Conservation (phyloP, 2,329 filamentous ascomycete species). For the Septoria petroselini region DNA sequence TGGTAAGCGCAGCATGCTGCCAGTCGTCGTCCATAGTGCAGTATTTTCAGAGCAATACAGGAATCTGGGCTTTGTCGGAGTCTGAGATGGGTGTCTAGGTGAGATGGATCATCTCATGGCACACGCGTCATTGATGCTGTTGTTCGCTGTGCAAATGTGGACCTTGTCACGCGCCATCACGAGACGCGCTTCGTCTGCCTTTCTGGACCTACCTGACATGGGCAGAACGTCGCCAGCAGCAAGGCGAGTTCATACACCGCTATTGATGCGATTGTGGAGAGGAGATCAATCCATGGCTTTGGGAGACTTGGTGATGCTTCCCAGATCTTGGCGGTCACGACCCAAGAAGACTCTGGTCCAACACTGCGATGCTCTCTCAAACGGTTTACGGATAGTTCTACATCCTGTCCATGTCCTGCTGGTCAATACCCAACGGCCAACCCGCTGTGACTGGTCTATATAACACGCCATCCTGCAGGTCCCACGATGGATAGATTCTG, state of each 20-base stretch:
- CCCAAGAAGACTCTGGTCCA: background rate
- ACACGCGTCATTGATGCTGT: background rate
- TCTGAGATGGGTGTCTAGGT: background rate
- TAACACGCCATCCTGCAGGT: background rate
- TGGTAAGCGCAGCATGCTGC: conserved; percentile 10
- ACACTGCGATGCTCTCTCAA: too few species aligned
- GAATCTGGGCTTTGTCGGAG: too few species aligned
- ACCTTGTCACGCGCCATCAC: too few species aligned
- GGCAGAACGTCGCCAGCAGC: too few species aligned
- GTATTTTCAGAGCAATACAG: background rate
- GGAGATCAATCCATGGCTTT: background rate
- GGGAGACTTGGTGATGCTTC: background rate
- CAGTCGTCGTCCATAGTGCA: conserved; percentile 6
- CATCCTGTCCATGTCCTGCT: background rate
- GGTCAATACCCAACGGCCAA: background rate
- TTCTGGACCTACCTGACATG: too few species aligned
- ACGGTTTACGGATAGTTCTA: too few species aligned
- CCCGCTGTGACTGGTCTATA: background rate
- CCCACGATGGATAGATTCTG: background rate
- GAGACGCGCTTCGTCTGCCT: too few species aligned
- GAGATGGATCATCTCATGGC: background rate
- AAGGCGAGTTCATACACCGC: background rate
- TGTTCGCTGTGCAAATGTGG: too few species aligned
- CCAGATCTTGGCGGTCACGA: background rate
- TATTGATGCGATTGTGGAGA: background rate